phyloP scores from a whole-genome alignment of 495 filamentous ascomycete species.

The Aspergillus carlsbadensis region DNA sequence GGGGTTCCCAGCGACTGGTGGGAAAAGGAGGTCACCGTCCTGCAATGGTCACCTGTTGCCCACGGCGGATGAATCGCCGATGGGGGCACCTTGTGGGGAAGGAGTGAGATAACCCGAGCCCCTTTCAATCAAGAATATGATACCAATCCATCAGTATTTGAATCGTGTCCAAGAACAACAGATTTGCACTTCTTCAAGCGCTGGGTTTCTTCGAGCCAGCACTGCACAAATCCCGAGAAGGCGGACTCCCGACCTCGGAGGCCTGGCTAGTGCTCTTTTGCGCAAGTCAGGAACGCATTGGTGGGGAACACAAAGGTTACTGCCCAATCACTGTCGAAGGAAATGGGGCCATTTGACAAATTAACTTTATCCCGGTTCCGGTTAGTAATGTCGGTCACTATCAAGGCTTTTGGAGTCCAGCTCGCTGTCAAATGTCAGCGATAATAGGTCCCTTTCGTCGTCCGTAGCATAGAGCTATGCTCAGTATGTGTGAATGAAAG shows the following conservation, averaged over 20 bases:
- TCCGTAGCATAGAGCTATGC: too few species aligned
- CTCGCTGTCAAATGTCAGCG: not conserved
- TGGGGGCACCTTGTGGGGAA: not conserved
- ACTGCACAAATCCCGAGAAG: not conserved
- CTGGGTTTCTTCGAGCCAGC: not conserved
- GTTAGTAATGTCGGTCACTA: conserved; percentile 2
- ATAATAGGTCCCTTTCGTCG: too few species aligned
- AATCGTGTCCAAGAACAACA: too few species aligned
- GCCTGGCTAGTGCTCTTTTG: conserved; percentile 12
- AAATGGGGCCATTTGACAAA: conserved; percentile 19
- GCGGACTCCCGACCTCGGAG: conserved; percentile 2
- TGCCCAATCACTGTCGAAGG: conserved; percentile 18
- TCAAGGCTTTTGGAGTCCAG: not conserved
- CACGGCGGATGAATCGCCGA: conserved; percentile 5
- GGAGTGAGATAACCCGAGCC: not conserved
- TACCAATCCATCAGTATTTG: too few species aligned
- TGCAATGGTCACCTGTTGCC: conserved; percentile 9
- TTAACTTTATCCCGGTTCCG: conserved; percentile 17
- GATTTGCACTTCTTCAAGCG: not conserved
- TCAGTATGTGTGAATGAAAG: too few species aligned
- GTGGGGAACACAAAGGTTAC: conserved; percentile 24
- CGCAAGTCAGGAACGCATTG: conserved; percentile 33
- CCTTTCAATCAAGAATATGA: not conserved
- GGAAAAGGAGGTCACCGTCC: conserved; percentile 6
- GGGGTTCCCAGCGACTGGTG: not conserved